Evolutionary conservation across 2,329 filamentous ascomycete species (phyloP), one percentile per base, ranked within the genome.

Genomic region (Camillea tinctor): DNA sequence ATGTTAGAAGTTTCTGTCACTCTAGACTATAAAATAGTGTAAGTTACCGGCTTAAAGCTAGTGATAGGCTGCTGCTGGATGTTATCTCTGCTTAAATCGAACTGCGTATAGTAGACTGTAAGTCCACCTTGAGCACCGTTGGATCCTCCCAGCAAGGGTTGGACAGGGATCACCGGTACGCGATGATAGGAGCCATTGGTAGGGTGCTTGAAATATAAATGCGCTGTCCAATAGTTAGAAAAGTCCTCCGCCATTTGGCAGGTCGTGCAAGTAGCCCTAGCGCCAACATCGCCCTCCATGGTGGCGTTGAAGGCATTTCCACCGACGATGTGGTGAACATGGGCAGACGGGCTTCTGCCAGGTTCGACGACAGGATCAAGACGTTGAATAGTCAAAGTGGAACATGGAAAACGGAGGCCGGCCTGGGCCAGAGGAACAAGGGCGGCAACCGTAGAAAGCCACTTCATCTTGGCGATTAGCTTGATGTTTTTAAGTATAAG

Each of bases 1-100:
- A 17, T 48, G 36, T 66, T 54, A 62, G 56, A 49, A 19, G 8
- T 17, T 53, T 20, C 6, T 23, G 8, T 30, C 2, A 36, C 20
- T 21, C 3, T 19, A 13, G 22, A 11, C 11, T 21, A 3, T 6
- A 22, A 7, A 15, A 44, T 44, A 17, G 4, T 5, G 36, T 2
- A 44, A 1, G 58, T 64, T 64, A 75, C 74, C 11, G 76, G 73
- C 57, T 71, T 74, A 67, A 80, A 80, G 6, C 75, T 74, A 3
- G 72, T 79, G 11, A 79, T 74, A 58, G 76, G 76, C 40, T 72
- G 66, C 58, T 69, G 59, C 22, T 54, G 23, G 15, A 68, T 54
- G 57, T 59, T 60, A 36, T 71, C 67, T 40, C 61, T 60, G 26
- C n/a, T 52, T n/a, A 69, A 55, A 54, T 69, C 68, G 54, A 60